Conservation (phyloP, 371 early-diverging fungal genomes). For the Umbelopsis sp. region DNA sequence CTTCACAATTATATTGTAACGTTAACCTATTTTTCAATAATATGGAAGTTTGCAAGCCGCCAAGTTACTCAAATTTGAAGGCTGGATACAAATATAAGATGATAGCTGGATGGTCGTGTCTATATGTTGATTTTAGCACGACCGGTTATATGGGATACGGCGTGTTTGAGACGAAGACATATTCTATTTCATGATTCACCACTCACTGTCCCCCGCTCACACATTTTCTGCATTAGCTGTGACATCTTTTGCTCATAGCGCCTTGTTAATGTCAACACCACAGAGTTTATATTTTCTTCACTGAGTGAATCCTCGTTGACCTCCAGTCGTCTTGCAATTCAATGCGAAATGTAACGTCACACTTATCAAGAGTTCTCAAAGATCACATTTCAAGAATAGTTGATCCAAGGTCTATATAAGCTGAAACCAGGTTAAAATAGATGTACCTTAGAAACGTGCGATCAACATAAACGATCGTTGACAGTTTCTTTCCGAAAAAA, state of each 20-base stretch:
- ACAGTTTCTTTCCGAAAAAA: not conserved
- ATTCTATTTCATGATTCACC: not conserved
- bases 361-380: not conserved
- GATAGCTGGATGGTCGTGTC: not conserved
- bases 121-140: not conserved
- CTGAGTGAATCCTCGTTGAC: not conserved
- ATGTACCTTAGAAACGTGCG: not conserved
- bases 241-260: conserved; percentile 4
- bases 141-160: not conserved
- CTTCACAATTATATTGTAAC: no score
- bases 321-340: not conserved
- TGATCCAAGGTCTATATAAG: not conserved
- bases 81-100: not conserved
- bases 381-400: not conserved
- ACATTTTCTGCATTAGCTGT: not conserved
- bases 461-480: not conserved
- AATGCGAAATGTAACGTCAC: not conserved
- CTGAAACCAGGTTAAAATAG: not conserved
- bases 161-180: not conserved
- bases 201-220: no score
- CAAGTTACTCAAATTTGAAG: not conserved
- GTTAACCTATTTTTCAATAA: no score
- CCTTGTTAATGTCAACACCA: not conserved
- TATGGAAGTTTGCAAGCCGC: no score
- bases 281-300: not conserved